phyloP scores from a whole-genome alignment of 2,329 filamentous ascomycete species.

The Fusarium solani-melongenae region DNA sequence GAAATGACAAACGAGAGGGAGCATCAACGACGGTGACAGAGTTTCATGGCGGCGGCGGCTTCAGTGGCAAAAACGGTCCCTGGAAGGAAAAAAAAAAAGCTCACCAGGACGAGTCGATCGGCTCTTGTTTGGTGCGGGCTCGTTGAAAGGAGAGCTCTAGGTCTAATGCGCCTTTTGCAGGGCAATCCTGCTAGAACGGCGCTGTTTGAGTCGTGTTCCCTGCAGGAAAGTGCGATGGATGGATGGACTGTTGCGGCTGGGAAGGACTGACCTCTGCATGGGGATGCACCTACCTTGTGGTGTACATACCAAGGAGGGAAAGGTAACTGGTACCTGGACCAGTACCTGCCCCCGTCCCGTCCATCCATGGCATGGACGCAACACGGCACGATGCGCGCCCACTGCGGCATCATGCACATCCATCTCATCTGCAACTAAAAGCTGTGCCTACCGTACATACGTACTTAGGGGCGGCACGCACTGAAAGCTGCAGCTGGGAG shows the following conservation, averaged over 20 bases:
- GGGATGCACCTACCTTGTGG: background rate
- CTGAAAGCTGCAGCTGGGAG: background rate
- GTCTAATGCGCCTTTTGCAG: slow-evolving; percentile 22
- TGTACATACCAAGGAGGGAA: background rate
- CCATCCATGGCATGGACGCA: background rate
- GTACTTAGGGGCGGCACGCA: background rate
- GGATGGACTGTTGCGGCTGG: background rate
- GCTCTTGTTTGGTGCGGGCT: background rate
- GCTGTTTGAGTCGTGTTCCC: slow-evolving; percentile 40
- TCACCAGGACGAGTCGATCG: background rate
- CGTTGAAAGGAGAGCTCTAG: slow-evolving; percentile 13
- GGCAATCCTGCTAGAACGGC: slow-evolving; percentile 28
- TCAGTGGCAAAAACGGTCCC: slow-evolving; percentile 8
- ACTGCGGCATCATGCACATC: slow-evolving; percentile 1
- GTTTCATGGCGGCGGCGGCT: background rate
- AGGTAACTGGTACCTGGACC: background rate
- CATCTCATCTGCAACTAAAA: background rate
- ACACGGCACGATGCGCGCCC: slow-evolving; percentile 9
- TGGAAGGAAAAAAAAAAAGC: background rate
- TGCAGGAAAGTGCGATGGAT: slow-evolving; percentile 19
- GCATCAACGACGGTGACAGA: slow-evolving; percentile 11
- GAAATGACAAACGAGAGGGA: slow-evolving; percentile 5
- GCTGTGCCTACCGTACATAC: background rate
- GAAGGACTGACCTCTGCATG: background rate
- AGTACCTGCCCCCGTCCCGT: slow-evolving; percentile 1